Evolutionary conservation across 345 rosid genomes (phyloP).

Genomic region (Corymbia maculata): DNA sequence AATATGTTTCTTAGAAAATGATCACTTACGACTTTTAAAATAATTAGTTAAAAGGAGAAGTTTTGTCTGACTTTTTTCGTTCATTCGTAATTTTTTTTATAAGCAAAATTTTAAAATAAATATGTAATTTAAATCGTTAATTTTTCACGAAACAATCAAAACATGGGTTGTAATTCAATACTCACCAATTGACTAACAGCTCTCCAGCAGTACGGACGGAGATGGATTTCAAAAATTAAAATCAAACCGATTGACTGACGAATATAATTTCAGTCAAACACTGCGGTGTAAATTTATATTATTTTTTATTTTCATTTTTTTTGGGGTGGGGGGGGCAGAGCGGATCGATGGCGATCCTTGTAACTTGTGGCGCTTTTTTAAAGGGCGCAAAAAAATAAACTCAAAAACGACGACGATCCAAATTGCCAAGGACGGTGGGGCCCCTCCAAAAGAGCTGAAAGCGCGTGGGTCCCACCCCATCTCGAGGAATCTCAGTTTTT

Average conservation of each 20-base stretch:
- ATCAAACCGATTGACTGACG: neutral
- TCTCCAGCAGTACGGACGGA: neutral
- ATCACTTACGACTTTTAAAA: accelerated
- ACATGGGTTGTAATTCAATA: neutral
- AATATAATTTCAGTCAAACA: neutral
- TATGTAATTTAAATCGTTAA: accelerated
- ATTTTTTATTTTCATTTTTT: neutral
- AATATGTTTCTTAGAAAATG: accelerated
- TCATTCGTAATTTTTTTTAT: neutral
- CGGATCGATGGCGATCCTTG: neutral
- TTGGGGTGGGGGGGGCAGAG: neutral
- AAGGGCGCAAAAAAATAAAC: neutral
- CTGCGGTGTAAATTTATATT: neutral
- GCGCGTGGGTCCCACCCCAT: neutral
- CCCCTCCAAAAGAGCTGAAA: neutral
- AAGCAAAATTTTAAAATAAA: neutral
- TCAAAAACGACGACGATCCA: neutral
- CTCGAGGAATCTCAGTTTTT: neutral
- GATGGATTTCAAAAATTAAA: neutral
- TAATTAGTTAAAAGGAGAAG: neutral
- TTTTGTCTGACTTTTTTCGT: accelerated
- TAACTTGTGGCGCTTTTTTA: neutral
- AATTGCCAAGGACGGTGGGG: neutral
- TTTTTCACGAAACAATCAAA: neutral
- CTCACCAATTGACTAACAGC: neutral